phyloP scores from a whole-genome alignment of 768 basidiomycete species.

The Candolleomyces eurysporus region DNA sequence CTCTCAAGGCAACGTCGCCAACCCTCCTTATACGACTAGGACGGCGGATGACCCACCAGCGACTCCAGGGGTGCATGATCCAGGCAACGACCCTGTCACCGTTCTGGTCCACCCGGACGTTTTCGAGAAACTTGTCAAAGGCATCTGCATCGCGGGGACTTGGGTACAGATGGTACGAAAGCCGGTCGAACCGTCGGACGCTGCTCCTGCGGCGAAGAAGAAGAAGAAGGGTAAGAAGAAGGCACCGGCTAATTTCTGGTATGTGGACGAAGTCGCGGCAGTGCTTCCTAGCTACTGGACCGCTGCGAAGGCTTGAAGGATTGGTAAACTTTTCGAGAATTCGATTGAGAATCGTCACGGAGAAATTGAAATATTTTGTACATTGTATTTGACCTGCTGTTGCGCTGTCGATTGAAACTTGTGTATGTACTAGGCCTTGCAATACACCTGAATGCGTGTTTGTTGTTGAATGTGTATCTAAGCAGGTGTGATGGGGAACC shows the following conservation, averaged over 20 bases:
- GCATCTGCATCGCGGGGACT: conserved; percentile 62
- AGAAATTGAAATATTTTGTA: too few species aligned
- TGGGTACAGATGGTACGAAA: conserved; percentile 65
- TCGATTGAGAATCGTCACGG: too few species aligned
- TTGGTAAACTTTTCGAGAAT: not conserved
- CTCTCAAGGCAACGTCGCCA: conserved; percentile 30
- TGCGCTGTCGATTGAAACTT: too few species aligned
- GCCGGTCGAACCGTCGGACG: conserved; percentile 15
- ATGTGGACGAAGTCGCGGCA: conserved; percentile 38
- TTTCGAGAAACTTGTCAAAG: conserved; percentile 33
- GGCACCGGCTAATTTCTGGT: conserved; percentile 36
- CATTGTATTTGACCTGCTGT: too few species aligned
- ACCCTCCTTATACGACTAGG: conserved; percentile 4
- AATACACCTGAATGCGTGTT: too few species aligned
- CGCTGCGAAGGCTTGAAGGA: not conserved
- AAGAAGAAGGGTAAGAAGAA: conserved; percentile 37
- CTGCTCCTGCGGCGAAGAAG: conserved; percentile 24
- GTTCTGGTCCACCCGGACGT: conserved; percentile 51
- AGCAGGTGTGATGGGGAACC: conserved; percentile 41
- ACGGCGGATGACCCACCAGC: conserved; percentile 6
- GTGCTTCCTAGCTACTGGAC: conserved; percentile 40
- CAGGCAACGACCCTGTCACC: conserved; percentile 55
- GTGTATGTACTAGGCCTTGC: too few species aligned
- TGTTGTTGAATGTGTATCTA: not conserved
- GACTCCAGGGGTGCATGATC: conserved; percentile 42